Percentiles rank a stretch among this genome's conserved stretches.
Evolutionary conservation across 2,329 filamentous ascomycete genomes (phyloP).

Genomic region (Metarhizium robertsii): DNA sequence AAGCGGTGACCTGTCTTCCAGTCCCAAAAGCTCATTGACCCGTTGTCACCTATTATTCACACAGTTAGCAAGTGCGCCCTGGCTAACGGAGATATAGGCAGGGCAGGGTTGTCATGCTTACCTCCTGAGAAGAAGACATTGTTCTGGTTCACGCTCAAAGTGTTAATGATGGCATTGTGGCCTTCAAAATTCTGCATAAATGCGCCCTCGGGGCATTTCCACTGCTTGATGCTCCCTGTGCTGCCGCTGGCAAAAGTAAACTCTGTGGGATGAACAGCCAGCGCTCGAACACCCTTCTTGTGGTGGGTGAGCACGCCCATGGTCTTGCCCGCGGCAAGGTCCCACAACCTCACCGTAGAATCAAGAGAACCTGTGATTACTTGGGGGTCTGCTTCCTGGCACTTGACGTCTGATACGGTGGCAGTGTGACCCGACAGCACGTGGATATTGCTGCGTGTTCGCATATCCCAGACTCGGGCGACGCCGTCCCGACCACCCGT

Average conservation of each 20-base stretch:
- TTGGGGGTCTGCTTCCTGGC: constrained; percentile 93
- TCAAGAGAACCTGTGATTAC: constrained; percentile 92
- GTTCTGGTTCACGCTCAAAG: constrained; percentile 84
- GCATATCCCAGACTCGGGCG: constrained; percentile 96
- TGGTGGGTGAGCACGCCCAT: constrained; percentile 96
- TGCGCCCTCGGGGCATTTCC: constrained; percentile 95
- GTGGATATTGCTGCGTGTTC: constrained; percentile 90
- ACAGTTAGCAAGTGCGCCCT: not conserved
- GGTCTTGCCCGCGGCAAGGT: constrained; percentile 89
- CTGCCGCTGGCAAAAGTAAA: constrained; percentile 94
- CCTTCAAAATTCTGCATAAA: constrained; percentile 99
- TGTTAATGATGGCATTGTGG: constrained; percentile 95
- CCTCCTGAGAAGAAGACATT: constrained; percentile 90
- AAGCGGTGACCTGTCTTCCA: constrained; percentile 95
- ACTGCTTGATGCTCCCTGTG: constrained; percentile 94
- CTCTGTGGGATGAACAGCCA: constrained; percentile 79
- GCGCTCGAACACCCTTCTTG: constrained; percentile 88
- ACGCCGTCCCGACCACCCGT: constrained; percentile 93
- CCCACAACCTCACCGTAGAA: constrained; percentile 85
- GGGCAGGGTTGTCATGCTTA: constrained; percentile 13
- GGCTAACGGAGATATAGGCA: not conserved
- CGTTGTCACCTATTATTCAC: constrained; percentile 58
- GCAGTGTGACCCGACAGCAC: constrained; percentile 85
- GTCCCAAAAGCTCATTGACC: constrained; percentile 96
- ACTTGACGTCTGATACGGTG: constrained; percentile 81